Base-by-base conservation (phyloP, 768 basidiomycete species). In the Kwoniella europaea region DNA sequence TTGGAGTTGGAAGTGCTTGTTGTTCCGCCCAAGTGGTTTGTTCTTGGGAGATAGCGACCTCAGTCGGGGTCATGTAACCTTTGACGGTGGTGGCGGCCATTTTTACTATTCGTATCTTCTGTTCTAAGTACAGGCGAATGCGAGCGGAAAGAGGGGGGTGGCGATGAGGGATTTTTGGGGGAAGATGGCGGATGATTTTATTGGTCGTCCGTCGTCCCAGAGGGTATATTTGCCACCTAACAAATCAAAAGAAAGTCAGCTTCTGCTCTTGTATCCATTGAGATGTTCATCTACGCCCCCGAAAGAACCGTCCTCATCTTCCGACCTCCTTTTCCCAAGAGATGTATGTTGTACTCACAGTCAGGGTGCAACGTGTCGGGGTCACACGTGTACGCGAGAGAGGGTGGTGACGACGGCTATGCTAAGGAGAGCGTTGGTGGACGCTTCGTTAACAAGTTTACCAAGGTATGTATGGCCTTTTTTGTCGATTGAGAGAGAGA, bases 391-490 rank as follows among this genome's bases (percentile, higher is more conserved):
- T 46, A 71, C 73, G 69, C 71, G 65, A 71, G 76, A 77, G 76
- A 73, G 76, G 69, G 68, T 69, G 71, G 76, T 68, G 65, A 74
- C 76, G 76, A 77, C 76, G 76, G 76, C 76, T 24, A 66, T 50
- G 63, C 41, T 27, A 12, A 52, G 50, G 43, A 56, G 42, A 63
- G 65, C 61, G 65, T 71, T 43, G 58, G 15, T 24, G 20, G 43
- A 67, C 65, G 66, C 63, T 67, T 67, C 57, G 56, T 55, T 13
- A 63, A 27, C 27, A 53, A 63, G 63, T 50, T 50, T 52, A 68
- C 53, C 68, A 58, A 70, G 56, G 27, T 55, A 57, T 41, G 66
- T 41, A 61, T 58, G 41, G 15, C 15, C 41, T 22, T 35, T 56
- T 70, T 65, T 70, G 60, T 61, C 53, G 56, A 67, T 70, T 63